Conservation (phyloP, 2,329 filamentous ascomycete genomes). For the Cercospora canescens region DNA sequence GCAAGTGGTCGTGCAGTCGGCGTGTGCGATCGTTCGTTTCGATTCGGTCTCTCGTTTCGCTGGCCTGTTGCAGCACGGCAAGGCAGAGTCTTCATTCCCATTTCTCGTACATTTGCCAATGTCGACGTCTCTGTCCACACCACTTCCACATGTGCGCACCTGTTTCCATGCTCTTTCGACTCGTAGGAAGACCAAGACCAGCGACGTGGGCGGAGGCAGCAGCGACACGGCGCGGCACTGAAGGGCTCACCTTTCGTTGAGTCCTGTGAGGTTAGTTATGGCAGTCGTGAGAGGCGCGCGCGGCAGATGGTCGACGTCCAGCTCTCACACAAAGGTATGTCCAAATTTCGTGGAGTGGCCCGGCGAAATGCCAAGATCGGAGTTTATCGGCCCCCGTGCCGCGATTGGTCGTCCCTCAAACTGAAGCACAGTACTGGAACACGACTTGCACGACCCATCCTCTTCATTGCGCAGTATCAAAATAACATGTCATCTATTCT, state of each 20-base stretch:
- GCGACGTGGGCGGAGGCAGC: neutral
- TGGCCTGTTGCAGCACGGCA: neutral
- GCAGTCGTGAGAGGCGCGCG: constrained; percentile 1
- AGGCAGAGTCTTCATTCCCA: neutral
- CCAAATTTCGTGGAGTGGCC: constrained; percentile 2
- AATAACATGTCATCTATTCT: too few species aligned
- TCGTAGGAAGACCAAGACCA: neutral
- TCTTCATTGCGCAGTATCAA: too few species aligned
- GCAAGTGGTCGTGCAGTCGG: neutral
- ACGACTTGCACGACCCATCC: too few species aligned
- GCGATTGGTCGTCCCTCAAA: neutral
- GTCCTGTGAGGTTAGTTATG: constrained; percentile 1
- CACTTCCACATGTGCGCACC: neutral
- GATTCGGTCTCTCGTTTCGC: neutral
- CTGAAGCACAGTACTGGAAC: too few species aligned
- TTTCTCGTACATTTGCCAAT: neutral
- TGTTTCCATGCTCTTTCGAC: neutral
- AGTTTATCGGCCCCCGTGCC: neutral
- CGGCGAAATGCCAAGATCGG: neutral
- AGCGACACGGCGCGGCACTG: neutral
- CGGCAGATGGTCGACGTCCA: neutral
- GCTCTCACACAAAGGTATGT: neutral
- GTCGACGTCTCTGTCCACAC: neutral
- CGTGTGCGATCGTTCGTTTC: neutral
- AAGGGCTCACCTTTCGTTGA: neutral